Percentiles rank a stretch among this genome's conserved stretches.
phyloP scores from a whole-genome alignment of 805 yeast genomes.

The Candida namnaoensis region DNA sequence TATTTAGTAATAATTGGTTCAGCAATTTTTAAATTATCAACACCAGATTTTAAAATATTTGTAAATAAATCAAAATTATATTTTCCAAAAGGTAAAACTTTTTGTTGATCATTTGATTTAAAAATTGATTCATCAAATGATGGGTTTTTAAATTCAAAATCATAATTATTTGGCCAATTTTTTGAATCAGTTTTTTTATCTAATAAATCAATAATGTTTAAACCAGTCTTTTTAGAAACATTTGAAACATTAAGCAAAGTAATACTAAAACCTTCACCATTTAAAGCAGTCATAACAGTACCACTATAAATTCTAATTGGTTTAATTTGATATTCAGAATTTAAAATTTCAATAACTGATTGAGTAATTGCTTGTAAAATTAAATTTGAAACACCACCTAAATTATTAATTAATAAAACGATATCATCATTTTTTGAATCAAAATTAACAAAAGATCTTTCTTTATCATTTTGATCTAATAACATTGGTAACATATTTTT shows the following conservation, averaged over 20 bases:
- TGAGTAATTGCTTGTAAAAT: constrained; percentile 70
- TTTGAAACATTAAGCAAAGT: constrained; percentile 67
- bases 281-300: constrained; percentile 80
- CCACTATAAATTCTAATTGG: constrained; percentile 72
- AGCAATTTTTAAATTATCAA: constrained; percentile 42
- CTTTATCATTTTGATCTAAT: constrained; percentile 54
- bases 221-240: constrained; percentile 27
- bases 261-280: constrained; percentile 87
- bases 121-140: constrained; percentile 18
- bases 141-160: constrained; percentile 18
- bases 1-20: constrained; percentile 81
- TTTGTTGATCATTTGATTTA: constrained; percentile 20
- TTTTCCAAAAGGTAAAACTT: constrained; percentile 24
- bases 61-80: constrained; percentile 24
- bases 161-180: constrained; percentile 51
- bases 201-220: constrained; percentile 40
- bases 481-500: constrained; percentile 53
- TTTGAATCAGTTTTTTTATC: constrained; percentile 74
- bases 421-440: constrained; percentile 48
- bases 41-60: constrained; percentile 35
- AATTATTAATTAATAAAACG: constrained; percentile 67
- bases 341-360: constrained; percentile 43
- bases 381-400: constrained; percentile 83
- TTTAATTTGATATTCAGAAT: constrained; percentile 38
- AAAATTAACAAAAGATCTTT: constrained; percentile 76